Percentiles rank a stretch among this genome's conserved stretches.
Conservation (phyloP, 768 basidiomycete species). For the Phanerochaete sordida region DNA sequence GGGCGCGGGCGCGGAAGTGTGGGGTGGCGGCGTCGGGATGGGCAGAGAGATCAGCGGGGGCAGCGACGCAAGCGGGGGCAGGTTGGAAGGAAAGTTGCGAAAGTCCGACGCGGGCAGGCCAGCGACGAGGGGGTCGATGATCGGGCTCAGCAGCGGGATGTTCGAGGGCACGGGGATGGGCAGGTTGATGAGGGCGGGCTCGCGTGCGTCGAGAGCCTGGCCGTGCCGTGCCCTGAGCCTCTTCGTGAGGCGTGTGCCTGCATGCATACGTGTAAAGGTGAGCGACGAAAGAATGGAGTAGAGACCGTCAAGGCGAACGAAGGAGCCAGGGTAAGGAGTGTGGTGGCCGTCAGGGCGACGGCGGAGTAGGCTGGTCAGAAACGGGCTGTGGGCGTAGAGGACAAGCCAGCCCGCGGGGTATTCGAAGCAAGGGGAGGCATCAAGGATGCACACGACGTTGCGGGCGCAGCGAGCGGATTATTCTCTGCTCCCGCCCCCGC, state of each 20-base stretch:
- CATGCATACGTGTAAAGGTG: slow-evolving; percentile 7
- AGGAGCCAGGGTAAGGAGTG: slow-evolving; percentile 8
- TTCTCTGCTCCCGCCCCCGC: not conserved
- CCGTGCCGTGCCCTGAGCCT: slow-evolving; percentile 4
- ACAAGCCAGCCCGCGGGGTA: not conserved
- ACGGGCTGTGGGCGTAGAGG: not conserved
- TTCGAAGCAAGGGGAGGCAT: not conserved
- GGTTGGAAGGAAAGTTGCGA: not conserved
- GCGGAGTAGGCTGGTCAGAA: not conserved
- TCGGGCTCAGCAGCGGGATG: slow-evolving; percentile 36
- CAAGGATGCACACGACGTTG: not conserved
- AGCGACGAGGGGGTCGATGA: slow-evolving; percentile 28
- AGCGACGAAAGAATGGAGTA: not conserved
- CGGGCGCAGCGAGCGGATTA: not conserved
- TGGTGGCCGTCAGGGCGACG: slow-evolving; percentile 3
- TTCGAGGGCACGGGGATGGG: slow-evolving; percentile 35
- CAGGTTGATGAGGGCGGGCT: slow-evolving; percentile 35
- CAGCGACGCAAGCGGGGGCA: slow-evolving; percentile 1
- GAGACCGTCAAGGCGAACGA: slow-evolving; percentile 9
- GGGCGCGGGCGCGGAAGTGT: slow-evolving; percentile 4
- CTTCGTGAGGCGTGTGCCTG: slow-evolving; percentile 7
- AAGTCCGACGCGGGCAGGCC: slow-evolving; percentile 6
- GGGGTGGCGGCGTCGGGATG: slow-evolving; percentile 1
- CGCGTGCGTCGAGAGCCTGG: slow-evolving; percentile 30
- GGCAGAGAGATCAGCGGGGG: slow-evolving; percentile 4